Base-by-base conservation (phyloP, 306 rosid species). In the Lathyrus oleraceus region DNA sequence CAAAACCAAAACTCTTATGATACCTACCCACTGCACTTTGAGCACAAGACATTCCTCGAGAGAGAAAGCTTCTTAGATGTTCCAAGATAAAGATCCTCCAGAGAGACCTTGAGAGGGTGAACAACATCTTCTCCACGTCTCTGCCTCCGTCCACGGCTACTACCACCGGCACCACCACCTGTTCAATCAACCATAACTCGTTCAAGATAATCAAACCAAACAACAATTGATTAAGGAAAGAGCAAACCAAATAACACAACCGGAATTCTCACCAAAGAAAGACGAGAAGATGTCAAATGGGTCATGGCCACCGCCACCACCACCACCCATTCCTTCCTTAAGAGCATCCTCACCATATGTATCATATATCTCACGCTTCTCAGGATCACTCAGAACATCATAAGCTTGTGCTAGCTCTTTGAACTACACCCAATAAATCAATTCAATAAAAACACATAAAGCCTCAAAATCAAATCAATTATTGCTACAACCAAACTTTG, bases 281-380 rank as follows among this genome's bases (percentile, higher is more conserved):
- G 97, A 90, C 25, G 80, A 84, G 85, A 93, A 93, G 25, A 93
- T 90, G 69, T 93, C 98, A 76, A 90, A 93, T 11, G 98, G 98
- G n/a, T 90, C 97, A 4, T 88, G 97, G 63, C 87, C 28, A 3
- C 28, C 98, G 0, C 60, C 60, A 4, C 96, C 94, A 6, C 94
- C 96, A 20, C 89, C 97, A 10, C 96, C 98, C 97, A 90, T 84
- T 85, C 98, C 98, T 84, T 93, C 97, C 88, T 93, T 93, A 17
- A 93, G 97, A 3, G 96, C 98, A 48, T 93, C 98, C 72, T 93
- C 98, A 19, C 98, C 98, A 53, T 90, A 92, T 28, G 84, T 90
- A 74, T 92, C 98, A 64, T 92, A 92, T 65, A 92, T 79, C 74
- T 92, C 96, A 68, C 98, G 98, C 75, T 92, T 92, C 78, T 89